phyloP scores from a whole-genome alignment of 2,329 filamentous ascomycete species.

The Pseudopithomyces chartarum region DNA sequence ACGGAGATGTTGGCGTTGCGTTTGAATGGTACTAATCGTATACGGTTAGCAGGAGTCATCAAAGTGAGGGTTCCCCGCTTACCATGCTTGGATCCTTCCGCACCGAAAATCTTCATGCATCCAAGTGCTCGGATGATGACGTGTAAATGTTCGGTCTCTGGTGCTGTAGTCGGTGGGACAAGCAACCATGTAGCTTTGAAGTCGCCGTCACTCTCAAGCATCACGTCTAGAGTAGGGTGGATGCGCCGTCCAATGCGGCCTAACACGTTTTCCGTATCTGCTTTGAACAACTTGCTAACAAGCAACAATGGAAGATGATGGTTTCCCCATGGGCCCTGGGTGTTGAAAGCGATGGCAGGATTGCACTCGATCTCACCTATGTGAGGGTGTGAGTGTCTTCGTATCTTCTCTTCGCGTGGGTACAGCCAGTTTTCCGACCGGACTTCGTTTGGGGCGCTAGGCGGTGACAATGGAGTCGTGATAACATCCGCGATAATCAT shows the following conservation, averaged over 20 bases:
- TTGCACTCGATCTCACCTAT: not conserved
- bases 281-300: constrained; percentile 1
- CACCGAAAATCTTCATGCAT: not conserved
- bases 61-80: not conserved
- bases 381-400: not conserved
- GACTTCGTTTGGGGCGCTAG: constrained; percentile 5
- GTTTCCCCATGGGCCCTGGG: not conserved
- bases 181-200: constrained; percentile 5
- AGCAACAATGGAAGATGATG: constrained; percentile 6
- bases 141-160: not conserved
- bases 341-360: constrained; percentile 5
- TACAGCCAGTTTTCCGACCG: constrained; percentile 2
- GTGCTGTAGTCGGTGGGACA: not conserved
- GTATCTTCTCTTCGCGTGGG: constrained; percentile 3
- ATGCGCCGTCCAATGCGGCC: not conserved
- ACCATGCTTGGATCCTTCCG: not conserved
- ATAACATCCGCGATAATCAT: constrained; percentile 3
- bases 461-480: constrained; percentile 5
- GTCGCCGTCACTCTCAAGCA: constrained; percentile 1
- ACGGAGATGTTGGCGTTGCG: not conserved
- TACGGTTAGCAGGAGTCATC: not conserved
- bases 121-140: not conserved
- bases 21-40: not conserved
- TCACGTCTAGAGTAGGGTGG: constrained; percentile 4
- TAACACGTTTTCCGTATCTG: not conserved